A percentile compares a stretch with the other conserved stretches of the same genome.
Conservation (phyloP, 2,329 filamentous ascomycete genomes). For the Talaromyces atroroseus region DNA sequence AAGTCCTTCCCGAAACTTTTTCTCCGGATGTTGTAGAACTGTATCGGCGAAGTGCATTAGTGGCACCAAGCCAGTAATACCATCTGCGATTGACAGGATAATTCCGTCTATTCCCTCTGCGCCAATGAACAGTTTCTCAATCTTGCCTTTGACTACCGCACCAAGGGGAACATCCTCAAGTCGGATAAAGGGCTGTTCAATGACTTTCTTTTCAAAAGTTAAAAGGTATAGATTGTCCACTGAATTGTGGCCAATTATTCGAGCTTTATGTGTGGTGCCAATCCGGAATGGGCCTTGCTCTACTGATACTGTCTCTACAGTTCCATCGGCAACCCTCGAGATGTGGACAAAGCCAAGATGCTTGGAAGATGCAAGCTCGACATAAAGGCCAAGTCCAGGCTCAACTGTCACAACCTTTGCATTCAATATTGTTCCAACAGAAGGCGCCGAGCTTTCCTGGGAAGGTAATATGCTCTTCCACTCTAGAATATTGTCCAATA, state of each 20-base stretch:
- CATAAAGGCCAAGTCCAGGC: constrained; percentile 72
- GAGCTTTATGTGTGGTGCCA: constrained; percentile 71
- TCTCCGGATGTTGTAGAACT: constrained; percentile 83
- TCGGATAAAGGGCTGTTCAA: constrained; percentile 86
- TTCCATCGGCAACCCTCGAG: constrained; percentile 83
- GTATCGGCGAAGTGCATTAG: constrained; percentile 86
- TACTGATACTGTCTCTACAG: constrained; percentile 75
- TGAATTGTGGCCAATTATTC: constrained; percentile 79
- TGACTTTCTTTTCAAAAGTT: constrained; percentile 73
- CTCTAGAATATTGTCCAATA: constrained; percentile 72
- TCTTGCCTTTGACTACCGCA: constrained; percentile 69
- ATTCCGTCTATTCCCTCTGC: constrained; percentile 73
- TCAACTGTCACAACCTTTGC: constrained; percentile 78
- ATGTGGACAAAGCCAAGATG: constrained; percentile 88
- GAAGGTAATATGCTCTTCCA: constrained; percentile 44
- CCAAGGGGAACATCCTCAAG: constrained; percentile 84
- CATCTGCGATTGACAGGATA: constrained; percentile 76
- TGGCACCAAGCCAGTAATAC: constrained; percentile 81
- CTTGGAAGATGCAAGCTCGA: constrained; percentile 62
- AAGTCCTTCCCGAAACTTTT: constrained; percentile 86
- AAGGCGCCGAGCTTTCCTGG: constrained; percentile 35
- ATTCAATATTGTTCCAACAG: constrained; percentile 63
- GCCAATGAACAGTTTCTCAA: constrained; percentile 79
- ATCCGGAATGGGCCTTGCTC: constrained; percentile 71
- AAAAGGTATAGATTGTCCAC: constrained; percentile 81